Evolutionary conservation across 1,284 basidiomycete species (phyloP).

Genomic region (Paramarasmius palmivorus): DNA sequence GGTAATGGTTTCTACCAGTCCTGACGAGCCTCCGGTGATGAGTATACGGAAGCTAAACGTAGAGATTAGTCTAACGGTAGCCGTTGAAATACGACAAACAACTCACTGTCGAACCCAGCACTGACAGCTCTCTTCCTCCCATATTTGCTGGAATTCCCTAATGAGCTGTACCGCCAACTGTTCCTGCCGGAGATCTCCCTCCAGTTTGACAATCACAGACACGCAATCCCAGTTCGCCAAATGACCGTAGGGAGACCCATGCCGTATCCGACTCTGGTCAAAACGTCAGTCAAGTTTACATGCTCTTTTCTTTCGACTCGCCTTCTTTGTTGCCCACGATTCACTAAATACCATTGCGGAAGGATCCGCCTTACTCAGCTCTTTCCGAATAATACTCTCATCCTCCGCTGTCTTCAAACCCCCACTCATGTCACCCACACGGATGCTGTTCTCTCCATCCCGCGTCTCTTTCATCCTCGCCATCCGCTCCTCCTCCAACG

Average conservation of each 20-base stretch:
- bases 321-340: constrained; percentile 94
- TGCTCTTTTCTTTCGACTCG: constrained; percentile 28
- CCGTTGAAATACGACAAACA: background rate
- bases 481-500: constrained; percentile 96
- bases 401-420: constrained; percentile 78
- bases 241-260: constrained; percentile 94
- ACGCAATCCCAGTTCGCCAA: constrained; percentile 85
- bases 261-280: constrained; percentile 80
- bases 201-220: constrained; percentile 98
- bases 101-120: constrained; percentile 94
- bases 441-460: constrained; percentile 57
- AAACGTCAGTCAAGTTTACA: constrained; percentile 12
- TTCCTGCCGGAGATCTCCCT: constrained; percentile 95
- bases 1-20: constrained; percentile 92
- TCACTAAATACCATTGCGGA: constrained; percentile 94
- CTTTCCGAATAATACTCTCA: constrained; percentile 89
- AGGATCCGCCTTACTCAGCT: constrained; percentile 96
- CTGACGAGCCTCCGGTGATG: constrained; percentile 92
- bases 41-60: constrained; percentile 74
- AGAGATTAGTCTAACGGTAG: background rate
- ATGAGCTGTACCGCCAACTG: constrained; percentile 97
- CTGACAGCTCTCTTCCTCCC: constrained; percentile 88
- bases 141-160: constrained; percentile 90
- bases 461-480: constrained; percentile 83
- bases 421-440: constrained; percentile 46